A percentile compares a stretch with the other conserved stretches of the same genome.
Conservation (phyloP, 1,139 yeast genomes). For the Hyphopichia khmerensis region DNA sequence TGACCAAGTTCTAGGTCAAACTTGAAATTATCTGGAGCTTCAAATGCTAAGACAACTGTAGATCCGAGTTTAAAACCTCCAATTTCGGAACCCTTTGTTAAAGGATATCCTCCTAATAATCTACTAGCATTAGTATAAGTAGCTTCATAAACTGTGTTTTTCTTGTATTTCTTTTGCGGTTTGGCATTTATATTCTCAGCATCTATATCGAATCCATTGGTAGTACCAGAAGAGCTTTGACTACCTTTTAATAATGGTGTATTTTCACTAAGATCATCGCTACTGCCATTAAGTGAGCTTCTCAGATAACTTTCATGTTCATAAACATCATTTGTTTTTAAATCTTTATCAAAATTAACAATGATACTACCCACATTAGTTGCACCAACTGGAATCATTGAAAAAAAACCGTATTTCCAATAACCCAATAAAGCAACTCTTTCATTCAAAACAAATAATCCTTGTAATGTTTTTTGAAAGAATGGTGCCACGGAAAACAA, state of each 20-base stretch:
- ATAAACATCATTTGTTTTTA: slow-evolving; percentile 75
- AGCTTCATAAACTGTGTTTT: slow-evolving; percentile 91
- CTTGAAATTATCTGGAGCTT: slow-evolving; percentile 81
- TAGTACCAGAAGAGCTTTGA: not conserved
- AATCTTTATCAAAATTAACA: slow-evolving; percentile 86
- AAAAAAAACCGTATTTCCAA: slow-evolving; percentile 96
- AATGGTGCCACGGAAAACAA: slow-evolving; percentile 95
- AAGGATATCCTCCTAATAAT: slow-evolving; percentile 84
- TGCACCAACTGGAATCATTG: slow-evolving; percentile 99
- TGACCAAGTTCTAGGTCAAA: slow-evolving; percentile 73
- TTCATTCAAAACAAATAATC: slow-evolving; percentile 88
- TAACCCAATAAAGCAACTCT: slow-evolving; percentile 92
- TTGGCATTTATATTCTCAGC: slow-evolving; percentile 5
- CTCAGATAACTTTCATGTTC: slow-evolving; percentile 51
- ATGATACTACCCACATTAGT: slow-evolving; percentile 96
- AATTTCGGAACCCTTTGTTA: slow-evolving; percentile 89
- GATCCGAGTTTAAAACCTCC: slow-evolving; percentile 97
- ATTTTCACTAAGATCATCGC: slow-evolving; percentile 19
- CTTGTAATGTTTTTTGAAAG: slow-evolving; percentile 83
- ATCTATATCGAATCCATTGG: not conserved
- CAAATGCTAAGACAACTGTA: slow-evolving; percentile 93
- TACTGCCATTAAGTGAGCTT: slow-evolving; percentile 5
- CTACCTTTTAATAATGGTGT: slow-evolving; percentile 29
- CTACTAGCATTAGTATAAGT: slow-evolving; percentile 80
- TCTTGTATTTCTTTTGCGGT: slow-evolving; percentile 44